These are phyloP conservation scores for Neofusicoccum sp. DNA, from an alignment of 2,329 filamentous ascomycete genomes.

Conservation along the genomic window DNA sequence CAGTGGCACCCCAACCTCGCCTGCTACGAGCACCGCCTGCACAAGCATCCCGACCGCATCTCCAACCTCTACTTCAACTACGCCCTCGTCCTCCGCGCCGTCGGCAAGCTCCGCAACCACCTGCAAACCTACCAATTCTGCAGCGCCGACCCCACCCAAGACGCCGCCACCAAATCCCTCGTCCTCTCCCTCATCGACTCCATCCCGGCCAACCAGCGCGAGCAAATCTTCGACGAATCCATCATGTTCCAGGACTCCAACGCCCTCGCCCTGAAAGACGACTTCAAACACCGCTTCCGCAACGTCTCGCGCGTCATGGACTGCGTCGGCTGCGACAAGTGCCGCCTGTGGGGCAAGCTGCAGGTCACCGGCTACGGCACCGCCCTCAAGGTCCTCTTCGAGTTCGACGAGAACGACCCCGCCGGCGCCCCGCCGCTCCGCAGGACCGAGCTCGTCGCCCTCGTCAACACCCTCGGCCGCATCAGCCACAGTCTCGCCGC, in stretches of 20 bases:
- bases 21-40: slow-evolving; percentile 86
- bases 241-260: slow-evolving; percentile 79
- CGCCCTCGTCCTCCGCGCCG: slow-evolving; percentile 84
- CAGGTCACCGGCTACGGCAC: slow-evolving; percentile 94
- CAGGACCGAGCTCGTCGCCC: slow-evolving; percentile 86
- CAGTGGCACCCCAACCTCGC: slow-evolving; percentile 86
- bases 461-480: slow-evolving; percentile 90
- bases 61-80: slow-evolving; percentile 99
- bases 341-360: slow-evolving; percentile 94
- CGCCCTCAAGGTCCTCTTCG: slow-evolving; percentile 92
- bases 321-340: slow-evolving; percentile 98
- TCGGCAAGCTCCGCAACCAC: slow-evolving; percentile 84
- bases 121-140: slow-evolving; percentile 88
- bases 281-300: slow-evolving; percentile 95
- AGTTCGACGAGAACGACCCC: slow-evolving; percentile 69
- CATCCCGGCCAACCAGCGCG: slow-evolving; percentile 57
- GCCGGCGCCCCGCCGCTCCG: slow-evolving; percentile 69
- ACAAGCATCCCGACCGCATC: slow-evolving; percentile 82
- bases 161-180: slow-evolving; percentile 75
- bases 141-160: slow-evolving; percentile 76
- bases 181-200: slow-evolving; percentile 72
- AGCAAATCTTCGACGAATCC: slow-evolving; percentile 87
- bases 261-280: slow-evolving; percentile 80
- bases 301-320: slow-evolving; percentile 98
- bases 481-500: slow-evolving; percentile 78